Evolutionary conservation across 1,284 basidiomycete genomes (phyloP).

Genomic region (Athelia psychrophila): DNA sequence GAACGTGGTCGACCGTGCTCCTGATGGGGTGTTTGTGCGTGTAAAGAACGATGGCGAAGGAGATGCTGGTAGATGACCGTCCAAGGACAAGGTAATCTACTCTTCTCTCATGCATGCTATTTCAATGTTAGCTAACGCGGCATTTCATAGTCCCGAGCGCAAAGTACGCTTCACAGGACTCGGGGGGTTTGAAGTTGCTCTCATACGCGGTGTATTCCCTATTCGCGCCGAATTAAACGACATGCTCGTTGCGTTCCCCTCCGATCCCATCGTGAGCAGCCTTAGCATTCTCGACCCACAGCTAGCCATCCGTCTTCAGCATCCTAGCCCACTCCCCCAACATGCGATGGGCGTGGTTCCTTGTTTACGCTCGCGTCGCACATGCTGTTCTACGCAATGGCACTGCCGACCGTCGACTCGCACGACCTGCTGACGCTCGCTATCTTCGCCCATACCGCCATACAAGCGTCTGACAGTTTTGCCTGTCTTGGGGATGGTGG

Average conservation of each 20-base stretch:
- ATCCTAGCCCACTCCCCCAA: conserved; percentile 9
- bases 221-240: conserved; percentile 41
- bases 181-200: conserved; percentile 28
- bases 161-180: conserved; percentile 32
- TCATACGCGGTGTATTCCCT: conserved; percentile 54
- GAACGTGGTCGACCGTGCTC: no score
- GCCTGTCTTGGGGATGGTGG: conserved; percentile 44
- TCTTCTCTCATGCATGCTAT: conserved; percentile 4
- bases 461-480: conserved; percentile 46
- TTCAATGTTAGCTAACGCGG: no score
- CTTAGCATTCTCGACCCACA: conserved; percentile 63
- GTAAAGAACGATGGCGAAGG: conserved; percentile 41
- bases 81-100: conserved; percentile 37
- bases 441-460: conserved; percentile 53
- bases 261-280: conserved; percentile 50
- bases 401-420: conserved; percentile 59
- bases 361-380: conserved; percentile 63
- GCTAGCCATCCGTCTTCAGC: conserved; percentile 40
- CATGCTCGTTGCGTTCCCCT: conserved; percentile 44
- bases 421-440: no score
- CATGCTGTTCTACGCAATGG: conserved; percentile 61
- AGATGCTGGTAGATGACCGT: conserved; percentile 40
- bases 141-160: conserved; percentile 42
- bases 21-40: conserved; percentile 25
- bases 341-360: conserved; percentile 49